These are phyloP conservation scores for Dactylonectria estremocensis DNA, from an alignment of 2,329 filamentous ascomycete genomes.

Conservation along the genomic window DNA sequence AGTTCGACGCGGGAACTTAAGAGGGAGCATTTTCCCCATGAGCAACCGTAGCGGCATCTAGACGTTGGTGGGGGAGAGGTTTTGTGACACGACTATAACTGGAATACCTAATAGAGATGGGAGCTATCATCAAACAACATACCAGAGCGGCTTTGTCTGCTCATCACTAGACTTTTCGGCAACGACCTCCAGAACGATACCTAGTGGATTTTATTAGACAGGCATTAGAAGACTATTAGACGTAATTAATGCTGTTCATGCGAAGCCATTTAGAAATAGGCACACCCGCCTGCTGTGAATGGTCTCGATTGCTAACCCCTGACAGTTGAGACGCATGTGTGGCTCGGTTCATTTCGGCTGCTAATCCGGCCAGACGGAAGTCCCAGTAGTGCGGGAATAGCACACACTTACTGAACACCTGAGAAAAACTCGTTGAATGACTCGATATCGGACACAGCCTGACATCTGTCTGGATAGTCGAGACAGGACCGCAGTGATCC, in stretches of 20 bases:
- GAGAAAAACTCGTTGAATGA: background rate
- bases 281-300: background rate
- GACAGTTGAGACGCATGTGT: background rate
- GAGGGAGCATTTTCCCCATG: slow-evolving; percentile 42
- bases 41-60: background rate
- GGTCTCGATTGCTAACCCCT: background rate
- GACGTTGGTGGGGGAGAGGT: background rate
- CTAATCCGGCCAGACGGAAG: background rate
- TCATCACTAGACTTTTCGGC: slow-evolving; percentile 5
- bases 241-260: slow-evolving; percentile 2
- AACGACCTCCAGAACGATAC: slow-evolving; percentile 18
- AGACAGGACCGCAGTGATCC: background rate
- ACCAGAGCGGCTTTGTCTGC: background rate
- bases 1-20: slow-evolving; percentile 42
- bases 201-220: slow-evolving; percentile 22
- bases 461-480: background rate
- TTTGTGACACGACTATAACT: slow-evolving; percentile 6
- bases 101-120: background rate
- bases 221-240: slow-evolving; percentile 3
- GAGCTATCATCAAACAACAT: background rate
- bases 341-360: background rate
- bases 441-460: background rate
- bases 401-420: background rate
- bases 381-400: background rate
- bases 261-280: background rate